Evolutionary conservation across 192 early-diverging fungal species (phyloP), one percentile per base, ranked within the genome.

Genomic region (Mortierella hygrophila): DNA sequence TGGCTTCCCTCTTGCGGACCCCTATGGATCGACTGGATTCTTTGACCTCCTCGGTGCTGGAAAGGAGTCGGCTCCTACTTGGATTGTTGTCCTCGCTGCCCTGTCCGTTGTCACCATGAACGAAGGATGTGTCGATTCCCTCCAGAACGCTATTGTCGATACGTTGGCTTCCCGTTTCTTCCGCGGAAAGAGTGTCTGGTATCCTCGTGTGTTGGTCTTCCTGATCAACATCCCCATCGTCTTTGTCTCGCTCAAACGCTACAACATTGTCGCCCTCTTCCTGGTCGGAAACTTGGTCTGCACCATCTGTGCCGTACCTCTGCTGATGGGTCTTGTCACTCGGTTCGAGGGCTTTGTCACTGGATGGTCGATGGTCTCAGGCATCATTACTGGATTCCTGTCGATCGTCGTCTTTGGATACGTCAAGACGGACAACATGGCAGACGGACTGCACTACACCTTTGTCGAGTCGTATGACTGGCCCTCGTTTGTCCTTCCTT

Each of bases 51-150:
- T 93, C 44, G 80, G 82, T 6, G 90, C 91, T 37, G 87, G 87
- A 40, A 70, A 80, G 6, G 42, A 68, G 2, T 57, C 69, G 0
- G 89, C 93, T 32, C 80, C 92, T 20, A 79, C 75, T 5, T 95
- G 94, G 94, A 89, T 94, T 13, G 82, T 89, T 6, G 89, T 91
- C n/a, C 72, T 95, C 38, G 93, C 92, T 10, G 87, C 92, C 16
- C 88, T 94, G 46, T 83, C 94, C 42, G 90, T 90, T 10, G 93
- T 92, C 0, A 90, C 93, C 21, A 90, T 95, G 76, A 92, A 92
- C 79, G 93, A 93, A 82, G 93, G 93, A 37, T 82, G 89, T 42
- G 92, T 93, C 21, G 94, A 95, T 74, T 94, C 94, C 13, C 87
- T 93, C 74, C 94, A 95, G 81, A 91, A 91, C 21, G 94, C 90